These are phyloP conservation scores for Begonia masoniana DNA, from an alignment of 306 rosid genomes.

Conservation along the genomic window DNA sequence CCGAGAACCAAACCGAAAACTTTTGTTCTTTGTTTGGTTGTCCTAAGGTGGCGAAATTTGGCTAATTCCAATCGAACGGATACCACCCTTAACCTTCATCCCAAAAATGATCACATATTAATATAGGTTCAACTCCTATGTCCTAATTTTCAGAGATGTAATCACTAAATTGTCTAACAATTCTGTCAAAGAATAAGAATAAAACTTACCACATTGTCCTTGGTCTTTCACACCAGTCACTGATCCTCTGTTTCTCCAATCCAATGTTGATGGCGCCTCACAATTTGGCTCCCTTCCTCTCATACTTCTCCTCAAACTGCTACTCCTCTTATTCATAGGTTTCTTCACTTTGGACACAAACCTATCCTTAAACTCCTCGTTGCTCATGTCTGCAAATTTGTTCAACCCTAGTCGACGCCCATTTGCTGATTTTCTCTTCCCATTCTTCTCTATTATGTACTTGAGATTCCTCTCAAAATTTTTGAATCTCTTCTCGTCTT, in stretches of 20 bases:
- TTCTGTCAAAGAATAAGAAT: neutral
- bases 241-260: constrained; percentile 69
- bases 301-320: constrained; percentile 10
- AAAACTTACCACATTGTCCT: constrained; percentile 43
- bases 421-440: constrained; percentile 15
- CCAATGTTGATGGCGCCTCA: constrained; percentile 45
- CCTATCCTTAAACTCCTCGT: constrained; percentile 45
- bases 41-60: too few relatives aligned
- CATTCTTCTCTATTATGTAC: constrained; percentile 36
- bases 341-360: constrained; percentile 37
- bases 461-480: constrained; percentile 56
- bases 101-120: too few relatives aligned
- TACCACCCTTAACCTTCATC: too few relatives aligned
- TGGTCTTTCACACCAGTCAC: constrained; percentile 58
- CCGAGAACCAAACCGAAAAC: too few relatives aligned
- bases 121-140: too few relatives aligned
- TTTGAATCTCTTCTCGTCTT: constrained; percentile 39
- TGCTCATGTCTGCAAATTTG: constrained; percentile 66
- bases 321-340: constrained; percentile 22
- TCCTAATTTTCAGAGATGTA: too few relatives aligned
- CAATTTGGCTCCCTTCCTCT: constrained; percentile 17
- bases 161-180: too few relatives aligned
- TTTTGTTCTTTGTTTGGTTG: too few relatives aligned
- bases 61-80: too few relatives aligned
- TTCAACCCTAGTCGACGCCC: constrained; percentile 43